phyloP scores from a whole-genome alignment of 768 basidiomycete species.

The Tulasnella sp. region DNA sequence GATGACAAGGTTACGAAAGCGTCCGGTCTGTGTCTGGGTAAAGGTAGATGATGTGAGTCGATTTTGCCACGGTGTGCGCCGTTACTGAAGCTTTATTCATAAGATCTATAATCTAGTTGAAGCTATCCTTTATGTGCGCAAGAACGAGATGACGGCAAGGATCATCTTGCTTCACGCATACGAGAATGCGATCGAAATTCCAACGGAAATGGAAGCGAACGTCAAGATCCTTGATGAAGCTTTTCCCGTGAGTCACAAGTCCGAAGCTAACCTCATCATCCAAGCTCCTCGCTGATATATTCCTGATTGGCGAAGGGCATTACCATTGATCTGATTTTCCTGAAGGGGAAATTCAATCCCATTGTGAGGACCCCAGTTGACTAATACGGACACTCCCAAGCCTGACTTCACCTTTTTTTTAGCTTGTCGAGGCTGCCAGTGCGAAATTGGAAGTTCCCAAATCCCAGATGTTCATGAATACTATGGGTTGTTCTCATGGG shows the following conservation, averaged over 20 bases:
- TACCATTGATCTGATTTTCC: constrained; percentile 27
- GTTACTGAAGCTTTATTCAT: neutral
- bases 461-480: constrained; percentile 25
- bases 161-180: constrained; percentile 67
- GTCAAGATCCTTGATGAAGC: constrained; percentile 61
- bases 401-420: neutral
- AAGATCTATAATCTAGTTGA: constrained; percentile 65
- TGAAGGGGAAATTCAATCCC: constrained; percentile 25
- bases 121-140: constrained; percentile 61
- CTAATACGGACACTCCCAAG: neutral
- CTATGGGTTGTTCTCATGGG: constrained; percentile 15
- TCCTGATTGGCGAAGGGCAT: neutral
- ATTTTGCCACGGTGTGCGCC: neutral
- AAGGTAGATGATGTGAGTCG: constrained; percentile 60
- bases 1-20: constrained; percentile 50
- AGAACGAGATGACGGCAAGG: constrained; percentile 67
- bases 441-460: constrained; percentile 24
- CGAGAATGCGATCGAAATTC: constrained; percentile 51
- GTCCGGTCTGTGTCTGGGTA: constrained; percentile 58
- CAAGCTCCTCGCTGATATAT: neutral
- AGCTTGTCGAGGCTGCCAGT: constrained; percentile 27
- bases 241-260: constrained; percentile 47
- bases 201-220: constrained; percentile 71
- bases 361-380: constrained; percentile 5
- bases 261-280: neutral